Evolutionary conservation across 345 rosid species (phyloP).

Genomic region (Cardiospermum halicacabum): DNA sequence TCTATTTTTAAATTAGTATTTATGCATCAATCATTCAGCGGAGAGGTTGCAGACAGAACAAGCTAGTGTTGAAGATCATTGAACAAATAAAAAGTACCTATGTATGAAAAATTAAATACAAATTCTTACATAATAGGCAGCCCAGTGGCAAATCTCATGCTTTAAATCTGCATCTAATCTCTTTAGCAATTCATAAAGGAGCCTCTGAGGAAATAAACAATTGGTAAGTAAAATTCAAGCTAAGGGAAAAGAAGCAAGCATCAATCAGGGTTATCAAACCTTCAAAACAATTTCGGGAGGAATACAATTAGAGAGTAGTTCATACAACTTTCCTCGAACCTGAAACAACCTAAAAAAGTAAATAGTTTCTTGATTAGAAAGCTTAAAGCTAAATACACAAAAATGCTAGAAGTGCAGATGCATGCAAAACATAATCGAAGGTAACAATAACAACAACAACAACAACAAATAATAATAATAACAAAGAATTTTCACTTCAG

Average conservation of each 20-base stretch:
- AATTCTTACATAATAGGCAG: constrained; percentile 82
- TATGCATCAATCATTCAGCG: background rate
- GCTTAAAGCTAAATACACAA: background rate
- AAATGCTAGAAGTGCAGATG: background rate
- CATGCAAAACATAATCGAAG: background rate
- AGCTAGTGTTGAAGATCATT: background rate
- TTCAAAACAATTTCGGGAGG: constrained; percentile 85
- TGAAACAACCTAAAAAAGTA: constrained; percentile 62
- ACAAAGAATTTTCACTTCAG: no score
- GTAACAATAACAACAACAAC: no score
- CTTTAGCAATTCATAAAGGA: constrained; percentile 75
- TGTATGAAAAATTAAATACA: background rate
- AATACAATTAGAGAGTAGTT: constrained; percentile 77
- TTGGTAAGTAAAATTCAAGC: constrained; percentile 11
- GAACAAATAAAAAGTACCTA: background rate
- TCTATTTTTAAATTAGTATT: constrained; percentile 3
- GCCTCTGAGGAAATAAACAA: constrained; percentile 41
- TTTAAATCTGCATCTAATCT: constrained; percentile 86
- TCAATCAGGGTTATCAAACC: constrained; percentile 30
- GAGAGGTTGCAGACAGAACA: background rate
- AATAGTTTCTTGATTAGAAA: constrained; percentile 16
- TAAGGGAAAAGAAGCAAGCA: background rate
- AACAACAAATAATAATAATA: no score
- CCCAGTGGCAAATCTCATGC: constrained; percentile 96
- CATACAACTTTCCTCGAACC: constrained; percentile 90